Evolutionary conservation across 2,329 filamentous ascomycete species (phyloP), one percentile per base, ranked within the genome.

Genomic region (Cucurbitaria berberidis): DNA sequence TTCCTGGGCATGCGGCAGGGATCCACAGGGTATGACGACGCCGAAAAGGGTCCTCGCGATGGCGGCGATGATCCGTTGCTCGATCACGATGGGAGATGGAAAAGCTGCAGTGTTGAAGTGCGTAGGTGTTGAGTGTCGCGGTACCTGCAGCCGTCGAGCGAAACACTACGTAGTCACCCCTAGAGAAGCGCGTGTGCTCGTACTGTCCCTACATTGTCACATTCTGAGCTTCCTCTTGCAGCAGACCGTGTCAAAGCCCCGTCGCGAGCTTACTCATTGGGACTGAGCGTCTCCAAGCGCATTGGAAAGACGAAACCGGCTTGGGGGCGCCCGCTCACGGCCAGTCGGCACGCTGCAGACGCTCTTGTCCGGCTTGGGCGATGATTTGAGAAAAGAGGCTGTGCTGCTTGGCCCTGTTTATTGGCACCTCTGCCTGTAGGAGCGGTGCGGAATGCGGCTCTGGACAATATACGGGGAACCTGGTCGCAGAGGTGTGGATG

Each of bases 231-330:
- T 56, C 62, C 60, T 45, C 36, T 56, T 57, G 51, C 45, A 57
- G 53, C 48, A 51, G 45, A 50, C 49, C 38, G 45, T 55, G 51
- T 51, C 45, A n/a, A n/a, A n/a, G n/a, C n/a, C 45, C 47, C 39
- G 39, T 50, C 42, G 48, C 51, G 55, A 49, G 54, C 59, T 59
- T 62, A 56, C 48, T 63, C 49, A 59, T 53, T 56, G 55, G 48
- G n/a, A n/a, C n/a, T n/a, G n/a, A n/a, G n/a, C n/a, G n/a, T n/a
- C n/a, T n/a, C n/a, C n/a, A n/a, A n/a, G n/a, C n/a, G n/a, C 49
- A 59, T 53, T 56, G 55, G 48, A 62, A 55, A 62, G 55, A 57
- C 62, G 49, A 59, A 60, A 60, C 56, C 52, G 58, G 63, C 50
- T 29, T 45, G 36, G 30, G 60, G 51, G 53, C 55, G 43, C 38